Percentiles rank a stretch among this genome's conserved stretches.
These are phyloP conservation scores for Bipolaris bicolor DNA, from an alignment of 2,329 filamentous ascomycete species.

Conservation along the genomic window DNA sequence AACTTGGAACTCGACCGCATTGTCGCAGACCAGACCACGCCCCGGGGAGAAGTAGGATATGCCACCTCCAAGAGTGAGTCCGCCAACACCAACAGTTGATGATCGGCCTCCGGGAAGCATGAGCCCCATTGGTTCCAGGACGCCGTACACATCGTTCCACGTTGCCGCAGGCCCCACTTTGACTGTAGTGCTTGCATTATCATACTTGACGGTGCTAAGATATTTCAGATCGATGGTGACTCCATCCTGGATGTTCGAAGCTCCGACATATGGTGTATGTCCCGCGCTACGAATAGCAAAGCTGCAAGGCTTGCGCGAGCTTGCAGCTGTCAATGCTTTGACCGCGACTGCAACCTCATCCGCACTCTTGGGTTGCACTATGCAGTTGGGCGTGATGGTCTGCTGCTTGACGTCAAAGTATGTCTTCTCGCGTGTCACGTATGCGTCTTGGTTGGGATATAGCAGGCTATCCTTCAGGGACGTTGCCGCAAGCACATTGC, in stretches of 20 bases:
- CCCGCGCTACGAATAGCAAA: conserved; percentile 37
- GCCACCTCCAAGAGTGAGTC: conserved; percentile 37
- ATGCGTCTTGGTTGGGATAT: conserved; percentile 23
- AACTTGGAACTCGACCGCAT: conserved; percentile 40
- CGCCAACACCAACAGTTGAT: conserved; percentile 34
- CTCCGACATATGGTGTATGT: conserved; percentile 32
- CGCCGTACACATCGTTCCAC: conserved; percentile 35
- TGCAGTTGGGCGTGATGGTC: conserved; percentile 28
- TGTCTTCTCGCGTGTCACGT: conserved; percentile 18
- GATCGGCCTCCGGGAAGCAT: conserved; percentile 35
- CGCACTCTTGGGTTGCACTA: conserved; percentile 28
- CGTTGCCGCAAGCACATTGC: conserved; percentile 11
- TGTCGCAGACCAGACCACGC: conserved; percentile 40
- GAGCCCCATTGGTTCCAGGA: conserved; percentile 30
- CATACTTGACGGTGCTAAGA: conserved; percentile 27
- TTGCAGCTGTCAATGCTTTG: conserved; percentile 18
- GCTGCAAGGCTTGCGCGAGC: conserved; percentile 16
- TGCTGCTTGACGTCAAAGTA: conserved; percentile 35
- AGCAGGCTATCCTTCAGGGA: conserved; percentile 19
- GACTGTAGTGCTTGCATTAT: conserved; percentile 21
- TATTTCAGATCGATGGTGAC: conserved; percentile 36
- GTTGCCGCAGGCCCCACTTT: conserved; percentile 32
- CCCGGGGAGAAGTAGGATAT: conserved; percentile 38
- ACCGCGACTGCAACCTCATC: conserved; percentile 28
- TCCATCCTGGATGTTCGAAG: conserved; percentile 37